Evolutionary conservation across 345 rosid species (phyloP).

Genomic region (Rhizophora apiculata): DNA sequence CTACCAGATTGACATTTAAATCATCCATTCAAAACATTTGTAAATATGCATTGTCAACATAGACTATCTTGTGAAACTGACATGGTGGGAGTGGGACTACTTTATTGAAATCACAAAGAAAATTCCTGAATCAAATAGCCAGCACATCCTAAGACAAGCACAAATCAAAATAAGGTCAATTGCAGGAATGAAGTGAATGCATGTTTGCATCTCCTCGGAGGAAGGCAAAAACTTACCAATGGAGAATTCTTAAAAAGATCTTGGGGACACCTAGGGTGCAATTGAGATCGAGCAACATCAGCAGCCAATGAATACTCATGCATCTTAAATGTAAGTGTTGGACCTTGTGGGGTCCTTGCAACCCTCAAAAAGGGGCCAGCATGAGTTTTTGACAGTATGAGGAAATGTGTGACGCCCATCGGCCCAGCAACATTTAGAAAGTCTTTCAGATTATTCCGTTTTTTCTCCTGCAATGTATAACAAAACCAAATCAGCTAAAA

Average conservation of each 20-base stretch:
- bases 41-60: background rate
- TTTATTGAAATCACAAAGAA: background rate
- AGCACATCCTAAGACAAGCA: background rate
- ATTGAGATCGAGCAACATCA: constrained; percentile 81
- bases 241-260: constrained; percentile 90
- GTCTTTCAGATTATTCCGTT: constrained; percentile 72
- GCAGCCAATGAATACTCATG: constrained; percentile 68
- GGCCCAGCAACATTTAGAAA: constrained; percentile 92
- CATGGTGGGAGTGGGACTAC: background rate
- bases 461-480: constrained; percentile 65
- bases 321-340: constrained; percentile 79
- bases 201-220: background rate
- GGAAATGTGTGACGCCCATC: constrained; percentile 95
- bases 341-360: constrained; percentile 96
- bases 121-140: background rate
- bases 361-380: constrained; percentile 66
- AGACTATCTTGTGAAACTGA: background rate
- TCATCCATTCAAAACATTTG: background rate
- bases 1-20: background rate
- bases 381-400: constrained; percentile 71
- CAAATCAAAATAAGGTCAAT: background rate
- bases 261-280: constrained; percentile 82
- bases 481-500: constrained; percentile 2
- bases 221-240: constrained; percentile 45
- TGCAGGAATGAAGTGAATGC: background rate